These are phyloP conservation scores for Papilionanthe hybrid DNA, from an alignment of 116 monocot species.

Conservation along the genomic window DNA sequence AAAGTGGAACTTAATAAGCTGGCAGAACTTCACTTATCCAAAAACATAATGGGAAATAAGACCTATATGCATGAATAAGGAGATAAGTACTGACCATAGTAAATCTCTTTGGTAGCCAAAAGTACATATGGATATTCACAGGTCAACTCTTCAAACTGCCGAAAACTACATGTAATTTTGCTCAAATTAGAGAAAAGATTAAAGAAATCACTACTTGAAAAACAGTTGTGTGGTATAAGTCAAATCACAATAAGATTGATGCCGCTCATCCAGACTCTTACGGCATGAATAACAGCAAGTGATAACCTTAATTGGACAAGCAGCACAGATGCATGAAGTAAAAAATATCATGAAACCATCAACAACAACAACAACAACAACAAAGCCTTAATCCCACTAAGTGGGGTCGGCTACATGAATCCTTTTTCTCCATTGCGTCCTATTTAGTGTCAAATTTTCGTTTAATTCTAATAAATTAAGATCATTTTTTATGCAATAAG, in stretches of 20 bases:
- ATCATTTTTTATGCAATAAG: too few relatives aligned
- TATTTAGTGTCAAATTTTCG: too few relatives aligned
- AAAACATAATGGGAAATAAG: not conserved
- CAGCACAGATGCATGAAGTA: not conserved
- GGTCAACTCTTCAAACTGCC: constrained; percentile 5
- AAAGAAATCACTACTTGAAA: constrained; percentile 1
- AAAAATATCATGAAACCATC: not conserved
- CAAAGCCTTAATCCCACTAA: too few relatives aligned
- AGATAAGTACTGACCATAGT: constrained; percentile 9
- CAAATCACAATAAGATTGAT: constrained; percentile 1
- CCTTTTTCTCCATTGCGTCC: too few relatives aligned
- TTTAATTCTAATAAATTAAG: too few relatives aligned
- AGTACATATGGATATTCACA: constrained; percentile 3
- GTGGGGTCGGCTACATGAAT: too few relatives aligned
- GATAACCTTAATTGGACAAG: too few relatives aligned
- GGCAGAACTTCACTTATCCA: not conserved
- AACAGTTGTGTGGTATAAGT: not conserved
- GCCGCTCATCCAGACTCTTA: not conserved
- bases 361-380: too few relatives aligned
- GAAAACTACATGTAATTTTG: constrained; percentile 9
- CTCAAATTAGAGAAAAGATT: not conserved
- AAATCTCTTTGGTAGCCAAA: constrained; percentile 3
- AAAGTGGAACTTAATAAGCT: not conserved
- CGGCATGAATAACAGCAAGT: not conserved
- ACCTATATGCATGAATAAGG: not conserved